Conservation (phyloP, 257 asterid species). For the Fraxinus cuspidata region DNA sequence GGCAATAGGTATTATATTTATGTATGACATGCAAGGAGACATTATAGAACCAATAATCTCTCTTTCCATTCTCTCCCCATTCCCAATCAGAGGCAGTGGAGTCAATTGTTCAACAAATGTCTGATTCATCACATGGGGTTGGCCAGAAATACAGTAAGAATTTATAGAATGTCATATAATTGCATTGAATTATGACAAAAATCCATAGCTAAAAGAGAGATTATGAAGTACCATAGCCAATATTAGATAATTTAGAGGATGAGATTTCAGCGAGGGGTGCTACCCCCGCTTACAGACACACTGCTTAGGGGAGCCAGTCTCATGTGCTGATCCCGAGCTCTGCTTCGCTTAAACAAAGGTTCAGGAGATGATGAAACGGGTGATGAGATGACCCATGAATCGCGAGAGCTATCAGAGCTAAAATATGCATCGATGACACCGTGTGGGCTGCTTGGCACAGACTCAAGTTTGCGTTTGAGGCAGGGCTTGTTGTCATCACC, state of each 20-base stretch:
- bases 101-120: conserved; percentile 24
- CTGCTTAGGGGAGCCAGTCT: conserved; percentile 25
- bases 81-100: conserved; percentile 22
- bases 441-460: conserved; percentile 43
- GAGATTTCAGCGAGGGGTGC: conserved; percentile 26
- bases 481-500: conserved; percentile 16
- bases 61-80: conserved; percentile 21
- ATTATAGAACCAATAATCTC: conserved; percentile 20
- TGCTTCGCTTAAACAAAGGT: conserved; percentile 43
- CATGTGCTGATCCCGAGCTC: conserved; percentile 41
- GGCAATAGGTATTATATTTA: conserved; percentile 24
- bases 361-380: conserved; percentile 33
- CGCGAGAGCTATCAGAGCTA: conserved; percentile 51
- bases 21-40: conserved; percentile 18
- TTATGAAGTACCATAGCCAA: conserved; percentile 32
- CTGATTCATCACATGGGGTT: conserved; percentile 32
- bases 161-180: conserved; percentile 28
- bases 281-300: conserved; percentile 29
- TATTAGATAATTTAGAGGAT: conserved; percentile 26
- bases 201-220: conserved; percentile 29
- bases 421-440: conserved; percentile 50
- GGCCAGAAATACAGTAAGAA: conserved; percentile 25
- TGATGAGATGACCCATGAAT: conserved; percentile 40
- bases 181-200: conserved; percentile 24
- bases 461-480: conserved; percentile 41